These are phyloP conservation scores for Avicennia marina DNA, from an alignment of 257 asterid species.

Conservation along the genomic window DNA sequence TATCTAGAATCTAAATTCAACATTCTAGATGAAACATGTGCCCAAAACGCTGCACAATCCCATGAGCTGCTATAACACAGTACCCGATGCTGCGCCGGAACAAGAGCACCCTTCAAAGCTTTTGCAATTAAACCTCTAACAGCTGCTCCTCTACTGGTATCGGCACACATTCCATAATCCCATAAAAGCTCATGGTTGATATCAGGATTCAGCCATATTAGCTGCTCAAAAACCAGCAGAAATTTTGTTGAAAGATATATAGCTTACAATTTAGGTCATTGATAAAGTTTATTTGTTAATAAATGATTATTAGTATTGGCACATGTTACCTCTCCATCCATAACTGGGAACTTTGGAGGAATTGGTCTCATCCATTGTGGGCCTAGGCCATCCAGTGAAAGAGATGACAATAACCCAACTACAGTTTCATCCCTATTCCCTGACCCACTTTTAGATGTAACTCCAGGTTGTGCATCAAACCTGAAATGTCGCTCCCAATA, in stretches of 20 bases:
- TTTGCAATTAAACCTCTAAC: constrained; percentile 83
- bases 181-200: constrained; percentile 81
- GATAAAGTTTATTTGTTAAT: too few relatives aligned
- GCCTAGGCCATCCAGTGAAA: constrained; percentile 64
- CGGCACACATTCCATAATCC: constrained; percentile 99
- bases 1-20: constrained; percentile 5
- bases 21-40: constrained; percentile 4
- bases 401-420: constrained; percentile 55
- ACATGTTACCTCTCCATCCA: constrained; percentile 78
- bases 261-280: too few relatives aligned
- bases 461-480: constrained; percentile 82
- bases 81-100: constrained; percentile 93
- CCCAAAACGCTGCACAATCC: neutral
- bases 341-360: constrained; percentile 89
- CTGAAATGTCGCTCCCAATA: constrained; percentile 36
- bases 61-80: constrained; percentile 1
- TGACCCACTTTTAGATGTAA: constrained; percentile 68
- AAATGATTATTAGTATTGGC: too few relatives aligned
- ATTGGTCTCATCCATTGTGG: constrained; percentile 92
- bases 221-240: constrained; percentile 44
- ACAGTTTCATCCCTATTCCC: constrained; percentile 80
- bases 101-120: constrained; percentile 89
- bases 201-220: constrained; percentile 88
- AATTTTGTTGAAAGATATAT: neutral
- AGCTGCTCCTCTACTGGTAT: constrained; percentile 94